phyloP scores from a whole-genome alignment of 257 asterid genomes.

The Voacanga thouarsii region DNA sequence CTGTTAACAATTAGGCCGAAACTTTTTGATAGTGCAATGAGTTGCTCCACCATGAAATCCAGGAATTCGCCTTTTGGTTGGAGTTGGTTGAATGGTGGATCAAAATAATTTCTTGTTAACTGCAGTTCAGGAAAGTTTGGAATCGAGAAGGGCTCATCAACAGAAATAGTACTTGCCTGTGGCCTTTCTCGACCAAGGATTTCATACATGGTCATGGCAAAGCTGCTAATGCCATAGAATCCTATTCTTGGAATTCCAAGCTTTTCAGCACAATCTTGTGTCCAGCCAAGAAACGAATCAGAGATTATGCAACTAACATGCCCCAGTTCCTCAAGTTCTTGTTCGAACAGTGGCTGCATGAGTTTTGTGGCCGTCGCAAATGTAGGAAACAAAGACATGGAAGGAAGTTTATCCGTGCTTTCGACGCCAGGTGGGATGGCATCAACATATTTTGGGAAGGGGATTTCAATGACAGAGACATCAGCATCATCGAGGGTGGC shows the following conservation, averaged over 20 bases:
- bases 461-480: conserved; percentile 45
- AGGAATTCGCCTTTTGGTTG: conserved; percentile 46
- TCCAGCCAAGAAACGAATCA: conserved; percentile 62
- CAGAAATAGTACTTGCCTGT: conserved; percentile 29
- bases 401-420: conserved; percentile 57
- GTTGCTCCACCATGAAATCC: conserved; percentile 50
- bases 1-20: conserved; percentile 53
- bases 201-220: conserved; percentile 40
- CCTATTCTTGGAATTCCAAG: conserved; percentile 44
- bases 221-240: conserved; percentile 55
- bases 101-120: conserved; percentile 58
- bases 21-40: conserved; percentile 33
- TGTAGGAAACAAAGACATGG: conserved; percentile 28
- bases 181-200: conserved; percentile 36
- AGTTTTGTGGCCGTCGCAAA: conserved; percentile 44
- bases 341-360: conserved; percentile 53
- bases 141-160: conserved; percentile 40
- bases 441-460: conserved; percentile 48
- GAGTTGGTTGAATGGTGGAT: conserved; percentile 41
- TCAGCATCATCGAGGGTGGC: conserved; percentile 29
- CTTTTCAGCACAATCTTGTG: conserved; percentile 43
- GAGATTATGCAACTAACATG: conserved; percentile 56
- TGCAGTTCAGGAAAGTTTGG: conserved; percentile 37
- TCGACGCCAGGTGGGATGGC: conserved; percentile 63
- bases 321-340: conserved; percentile 27